phyloP scores from a whole-genome alignment of 2,329 filamentous ascomycete species.

The Epichloe hybrida region DNA sequence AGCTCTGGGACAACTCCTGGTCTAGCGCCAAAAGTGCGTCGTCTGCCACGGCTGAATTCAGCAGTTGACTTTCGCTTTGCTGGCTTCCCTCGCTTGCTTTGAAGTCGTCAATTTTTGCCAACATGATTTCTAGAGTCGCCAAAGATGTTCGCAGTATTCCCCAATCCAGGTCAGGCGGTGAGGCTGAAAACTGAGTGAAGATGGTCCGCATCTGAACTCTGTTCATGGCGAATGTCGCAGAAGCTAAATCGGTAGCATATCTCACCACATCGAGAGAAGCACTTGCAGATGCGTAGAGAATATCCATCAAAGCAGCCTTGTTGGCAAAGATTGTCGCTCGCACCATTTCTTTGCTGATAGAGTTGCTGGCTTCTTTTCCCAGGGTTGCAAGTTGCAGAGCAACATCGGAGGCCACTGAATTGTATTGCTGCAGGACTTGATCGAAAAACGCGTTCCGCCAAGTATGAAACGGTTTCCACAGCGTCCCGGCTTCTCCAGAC shows the following conservation, averaged over 20 bases:
- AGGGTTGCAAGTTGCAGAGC: slow-evolving; percentile 40
- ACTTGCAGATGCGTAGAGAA: slow-evolving; percentile 33
- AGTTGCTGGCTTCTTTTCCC: slow-evolving; percentile 29
- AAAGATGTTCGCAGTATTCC: slow-evolving; percentile 30
- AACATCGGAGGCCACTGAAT: slow-evolving; percentile 41
- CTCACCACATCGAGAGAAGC: slow-evolving; percentile 38
- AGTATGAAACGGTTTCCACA: slow-evolving; percentile 30
- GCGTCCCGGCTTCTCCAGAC: slow-evolving; percentile 29
- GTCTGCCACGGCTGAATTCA: slow-evolving; percentile 29
- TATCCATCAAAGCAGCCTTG: slow-evolving; percentile 37
- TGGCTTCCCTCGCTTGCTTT: slow-evolving; percentile 24
- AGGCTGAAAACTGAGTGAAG: slow-evolving; percentile 33
- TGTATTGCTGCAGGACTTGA: slow-evolving; percentile 43
- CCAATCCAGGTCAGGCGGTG: slow-evolving; percentile 33
- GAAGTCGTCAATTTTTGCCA: slow-evolving; percentile 31
- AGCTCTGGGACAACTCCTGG: slow-evolving; percentile 30
- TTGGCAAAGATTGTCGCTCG: slow-evolving; percentile 38
- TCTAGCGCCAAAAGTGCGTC: slow-evolving; percentile 35
- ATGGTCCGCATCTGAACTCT: slow-evolving; percentile 36
- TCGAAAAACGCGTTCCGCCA: slow-evolving; percentile 46
- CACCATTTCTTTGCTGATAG: slow-evolving; percentile 31
- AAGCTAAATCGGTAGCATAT: slow-evolving; percentile 30
- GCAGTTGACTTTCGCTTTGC: slow-evolving; percentile 22
- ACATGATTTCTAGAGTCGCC: slow-evolving; percentile 33
- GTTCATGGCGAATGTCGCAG: slow-evolving; percentile 36